phyloP scores from a whole-genome alignment of 2,329 filamentous ascomycete species.

The Arachnomyces sp. region DNA sequence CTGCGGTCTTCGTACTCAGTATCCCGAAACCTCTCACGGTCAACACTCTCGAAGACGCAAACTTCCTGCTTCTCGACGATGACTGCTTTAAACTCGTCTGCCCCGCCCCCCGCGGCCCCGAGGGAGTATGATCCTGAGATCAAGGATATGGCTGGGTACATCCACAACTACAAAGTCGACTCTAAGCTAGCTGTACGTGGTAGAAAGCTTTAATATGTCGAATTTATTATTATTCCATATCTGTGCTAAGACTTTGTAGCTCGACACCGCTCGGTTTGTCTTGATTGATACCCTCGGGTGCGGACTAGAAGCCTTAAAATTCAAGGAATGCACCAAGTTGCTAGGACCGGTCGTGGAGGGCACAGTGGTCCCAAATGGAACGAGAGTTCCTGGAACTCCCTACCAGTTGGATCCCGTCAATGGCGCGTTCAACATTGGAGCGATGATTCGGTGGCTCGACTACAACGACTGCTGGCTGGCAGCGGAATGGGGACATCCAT shows the following conservation, averaged over 20 bases:
- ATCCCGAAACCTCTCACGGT: constrained; percentile 17
- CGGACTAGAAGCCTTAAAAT: constrained; percentile 88
- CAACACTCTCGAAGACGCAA: constrained; percentile 17
- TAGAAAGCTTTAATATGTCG: neutral
- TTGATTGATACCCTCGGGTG: constrained; percentile 96
- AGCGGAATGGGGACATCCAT: constrained; percentile 97
- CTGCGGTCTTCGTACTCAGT: constrained; percentile 23
- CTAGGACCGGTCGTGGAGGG: constrained; percentile 87
- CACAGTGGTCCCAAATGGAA: constrained; percentile 84
- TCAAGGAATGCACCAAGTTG: constrained; percentile 92
- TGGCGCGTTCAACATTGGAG: constrained; percentile 96
- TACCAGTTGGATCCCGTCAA: constrained; percentile 94
- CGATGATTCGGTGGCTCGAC: constrained; percentile 98
- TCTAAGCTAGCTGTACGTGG: constrained; percentile 82
- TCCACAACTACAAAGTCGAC: constrained; percentile 83
- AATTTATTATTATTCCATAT: neutral
- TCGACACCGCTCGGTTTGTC: constrained; percentile 92
- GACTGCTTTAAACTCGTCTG: constrained; percentile 31
- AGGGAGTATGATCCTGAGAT: constrained; percentile 83
- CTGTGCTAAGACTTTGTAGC: constrained; percentile 45
- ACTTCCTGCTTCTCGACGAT: constrained; percentile 37
- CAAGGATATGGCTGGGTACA: constrained; percentile 88
- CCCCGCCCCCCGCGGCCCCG: constrained; percentile 26
- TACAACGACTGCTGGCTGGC: constrained; percentile 99
- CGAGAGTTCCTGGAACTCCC: constrained; percentile 81